Evolutionary conservation across 176 grass and related monocot genomes (phyloP).

Genomic region (Pontederia crassipes): DNA sequence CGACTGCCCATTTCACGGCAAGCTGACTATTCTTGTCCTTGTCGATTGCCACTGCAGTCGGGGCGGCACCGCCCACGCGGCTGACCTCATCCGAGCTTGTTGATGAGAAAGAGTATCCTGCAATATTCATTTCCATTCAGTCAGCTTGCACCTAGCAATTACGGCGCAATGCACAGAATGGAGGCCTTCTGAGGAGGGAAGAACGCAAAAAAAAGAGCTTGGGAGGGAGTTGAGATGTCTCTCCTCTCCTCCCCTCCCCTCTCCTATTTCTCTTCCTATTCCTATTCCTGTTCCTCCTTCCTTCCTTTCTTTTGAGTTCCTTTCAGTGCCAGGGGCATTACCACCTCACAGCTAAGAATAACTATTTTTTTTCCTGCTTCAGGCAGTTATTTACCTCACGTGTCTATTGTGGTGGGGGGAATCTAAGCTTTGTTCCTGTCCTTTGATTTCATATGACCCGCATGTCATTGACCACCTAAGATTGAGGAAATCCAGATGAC

Average conservation of each 20-base stretch:
- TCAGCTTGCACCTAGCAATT: too few relatives aligned
- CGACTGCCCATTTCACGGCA: slow-evolving; percentile 75
- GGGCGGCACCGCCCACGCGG: slow-evolving; percentile 6
- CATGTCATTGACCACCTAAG: too few relatives aligned
- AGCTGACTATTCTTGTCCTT: slow-evolving; percentile 79
- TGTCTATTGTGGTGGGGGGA: too few relatives aligned
- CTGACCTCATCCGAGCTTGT: slow-evolving; percentile 17
- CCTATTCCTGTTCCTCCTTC: slow-evolving; percentile 9
- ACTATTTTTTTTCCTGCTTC: too few relatives aligned
- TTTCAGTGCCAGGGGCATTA: too few relatives aligned
- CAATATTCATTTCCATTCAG: slow-evolving; percentile 28
- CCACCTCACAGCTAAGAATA: too few relatives aligned
- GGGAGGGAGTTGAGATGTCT: slow-evolving; percentile 35
- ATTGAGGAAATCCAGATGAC: too few relatives aligned
- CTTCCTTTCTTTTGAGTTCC: neutral
- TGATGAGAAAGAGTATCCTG: slow-evolving; percentile 22
- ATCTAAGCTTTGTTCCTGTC: too few relatives aligned
- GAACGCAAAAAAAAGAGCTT: neutral
- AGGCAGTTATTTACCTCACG: too few relatives aligned
- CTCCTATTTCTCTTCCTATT: slow-evolving; percentile 20
- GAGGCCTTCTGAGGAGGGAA: too few relatives aligned
- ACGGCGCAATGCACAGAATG: neutral
- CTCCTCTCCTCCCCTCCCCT: slow-evolving; percentile 30
- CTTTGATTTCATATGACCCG: too few relatives aligned
- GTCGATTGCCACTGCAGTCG: slow-evolving; percentile 51